A percentile compares a stretch with the other conserved stretches of the same genome.
Evolutionary conservation across 768 basidiomycete species (phyloP).

Genomic region (Kwoniella sp.): DNA sequence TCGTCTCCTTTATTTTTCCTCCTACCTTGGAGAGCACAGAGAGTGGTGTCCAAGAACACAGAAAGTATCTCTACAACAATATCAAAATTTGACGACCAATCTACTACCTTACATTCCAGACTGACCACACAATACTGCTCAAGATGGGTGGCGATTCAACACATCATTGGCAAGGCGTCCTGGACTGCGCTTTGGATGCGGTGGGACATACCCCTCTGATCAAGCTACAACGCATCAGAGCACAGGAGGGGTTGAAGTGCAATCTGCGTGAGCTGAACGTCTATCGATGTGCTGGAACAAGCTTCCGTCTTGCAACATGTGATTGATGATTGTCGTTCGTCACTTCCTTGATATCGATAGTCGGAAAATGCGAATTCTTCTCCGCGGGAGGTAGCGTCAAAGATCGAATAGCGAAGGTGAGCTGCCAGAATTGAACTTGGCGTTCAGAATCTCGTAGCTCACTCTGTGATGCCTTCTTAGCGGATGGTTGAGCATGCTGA

Average conservation of each 20-base stretch:
- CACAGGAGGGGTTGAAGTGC: slow-evolving; percentile 75
- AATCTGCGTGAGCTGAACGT: slow-evolving; percentile 72
- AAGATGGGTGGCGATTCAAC: slow-evolving; percentile 18
- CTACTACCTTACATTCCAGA: no score
- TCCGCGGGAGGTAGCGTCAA: slow-evolving; percentile 93
- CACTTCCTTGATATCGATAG: slow-evolving; percentile 57
- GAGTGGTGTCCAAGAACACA: no score
- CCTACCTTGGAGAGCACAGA: no score
- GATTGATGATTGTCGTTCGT: no score
- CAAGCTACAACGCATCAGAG: slow-evolving; percentile 75
- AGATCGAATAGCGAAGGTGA: slow-evolving; percentile 82
- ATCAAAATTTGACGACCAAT: no score
- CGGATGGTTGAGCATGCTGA: slow-evolving; percentile 97
- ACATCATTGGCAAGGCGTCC: slow-evolving; percentile 59
- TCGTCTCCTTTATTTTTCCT: neutral
- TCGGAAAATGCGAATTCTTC: slow-evolving; percentile 86
- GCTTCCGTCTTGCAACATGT: neutral
- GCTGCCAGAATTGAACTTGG: no score
- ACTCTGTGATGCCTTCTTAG: no score
- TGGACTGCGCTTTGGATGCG: slow-evolving; percentile 78
- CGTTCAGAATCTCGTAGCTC: no score
- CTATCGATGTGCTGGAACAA: no score
- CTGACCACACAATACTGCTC: no score
- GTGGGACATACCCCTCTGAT: slow-evolving; percentile 91
- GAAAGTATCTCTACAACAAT: no score